These are phyloP conservation scores for Bretziella fagacearum DNA, from an alignment of 2,329 filamentous ascomycete genomes.

Conservation along the genomic window DNA sequence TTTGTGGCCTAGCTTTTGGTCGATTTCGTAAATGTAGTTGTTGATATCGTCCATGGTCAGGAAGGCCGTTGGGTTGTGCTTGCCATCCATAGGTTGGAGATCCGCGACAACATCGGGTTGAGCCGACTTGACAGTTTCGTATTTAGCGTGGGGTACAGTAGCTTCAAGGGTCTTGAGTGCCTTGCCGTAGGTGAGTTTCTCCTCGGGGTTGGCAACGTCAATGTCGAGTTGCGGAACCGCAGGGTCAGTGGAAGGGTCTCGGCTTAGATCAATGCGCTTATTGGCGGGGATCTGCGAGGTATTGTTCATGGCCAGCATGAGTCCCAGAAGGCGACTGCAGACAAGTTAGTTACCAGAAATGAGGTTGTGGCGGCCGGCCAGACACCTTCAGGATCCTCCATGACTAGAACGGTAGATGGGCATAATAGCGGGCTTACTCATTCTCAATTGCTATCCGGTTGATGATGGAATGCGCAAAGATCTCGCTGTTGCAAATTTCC, in stretches of 20 bases:
- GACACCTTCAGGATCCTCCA: background rate
- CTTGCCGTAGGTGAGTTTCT: constrained; percentile 29
- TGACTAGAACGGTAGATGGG: background rate
- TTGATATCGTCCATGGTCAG: constrained; percentile 54
- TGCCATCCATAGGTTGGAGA: constrained; percentile 32
- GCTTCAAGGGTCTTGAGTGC: constrained; percentile 33
- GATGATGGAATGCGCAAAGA: constrained; percentile 62
- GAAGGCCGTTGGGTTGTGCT: constrained; percentile 45
- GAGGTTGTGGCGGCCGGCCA: too few relatives aligned
- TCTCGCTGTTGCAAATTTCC: constrained; percentile 63
- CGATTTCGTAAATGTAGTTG: constrained; percentile 52
- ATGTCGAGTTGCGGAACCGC: constrained; percentile 21
- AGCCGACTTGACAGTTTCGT: constrained; percentile 40
- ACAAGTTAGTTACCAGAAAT: constrained; percentile 14
- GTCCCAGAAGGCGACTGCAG: constrained; percentile 65
- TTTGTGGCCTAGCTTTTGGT: constrained; percentile 31
- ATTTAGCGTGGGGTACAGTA: constrained; percentile 35
- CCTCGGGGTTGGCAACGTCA: constrained; percentile 23
- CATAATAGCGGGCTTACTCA: constrained; percentile 61
- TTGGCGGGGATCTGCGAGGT: constrained; percentile 58
- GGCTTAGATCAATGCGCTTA: constrained; percentile 55
- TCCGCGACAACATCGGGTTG: constrained; percentile 40
- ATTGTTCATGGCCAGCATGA: constrained; percentile 80
- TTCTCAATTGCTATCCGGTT: constrained; percentile 80
- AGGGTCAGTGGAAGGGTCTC: constrained; percentile 28